Evolutionary conservation across 768 basidiomycete genomes (phyloP).

Genomic region (Rossbeevera mucosa): DNA sequence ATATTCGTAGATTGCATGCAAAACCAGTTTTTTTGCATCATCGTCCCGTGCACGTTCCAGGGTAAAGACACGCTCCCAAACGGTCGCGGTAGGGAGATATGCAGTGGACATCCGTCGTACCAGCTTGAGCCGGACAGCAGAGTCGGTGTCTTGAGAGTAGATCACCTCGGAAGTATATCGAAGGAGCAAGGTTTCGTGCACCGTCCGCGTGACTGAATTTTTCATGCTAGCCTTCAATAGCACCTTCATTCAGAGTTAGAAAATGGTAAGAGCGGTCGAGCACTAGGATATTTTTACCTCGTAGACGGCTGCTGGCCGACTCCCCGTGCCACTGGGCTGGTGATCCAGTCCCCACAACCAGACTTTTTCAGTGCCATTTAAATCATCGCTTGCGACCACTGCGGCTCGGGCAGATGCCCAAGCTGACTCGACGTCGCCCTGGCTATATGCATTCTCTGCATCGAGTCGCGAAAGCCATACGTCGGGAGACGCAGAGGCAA

Average conservation of each 20-base stretch:
- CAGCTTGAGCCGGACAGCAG: conserved; percentile 18
- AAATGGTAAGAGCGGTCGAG: not conserved
- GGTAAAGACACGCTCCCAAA: conserved; percentile 43
- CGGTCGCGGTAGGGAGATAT: conserved; percentile 40
- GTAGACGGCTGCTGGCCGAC: conserved; percentile 22
- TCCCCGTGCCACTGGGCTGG: conserved; percentile 12
- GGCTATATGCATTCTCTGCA: conserved; percentile 34
- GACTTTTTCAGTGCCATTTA: conserved; percentile 33
- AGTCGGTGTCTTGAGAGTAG: conserved; percentile 16
- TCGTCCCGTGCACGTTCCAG: conserved; percentile 22
- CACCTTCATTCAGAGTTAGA: conserved; percentile 28
- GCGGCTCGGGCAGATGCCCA: conserved; percentile 44
- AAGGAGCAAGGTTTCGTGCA: conserved; percentile 48
- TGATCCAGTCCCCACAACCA: conserved; percentile 54
- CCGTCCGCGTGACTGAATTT: conserved; percentile 31
- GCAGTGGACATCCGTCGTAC: conserved; percentile 39
- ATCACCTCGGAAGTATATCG: conserved; percentile 38
- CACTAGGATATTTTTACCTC: conserved; percentile 28
- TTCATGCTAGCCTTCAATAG: conserved; percentile 47
- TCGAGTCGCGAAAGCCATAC: conserved; percentile 55
- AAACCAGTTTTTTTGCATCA: conserved; percentile 15
- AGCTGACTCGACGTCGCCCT: conserved; percentile 26
- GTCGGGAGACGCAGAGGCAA: conserved; percentile 32
- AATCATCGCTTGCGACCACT: conserved; percentile 25
- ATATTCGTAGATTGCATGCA: conserved; percentile 33